Conservation (phyloP, 2,329 filamentous ascomycete genomes). For the Hysterium pulicare region DNA sequence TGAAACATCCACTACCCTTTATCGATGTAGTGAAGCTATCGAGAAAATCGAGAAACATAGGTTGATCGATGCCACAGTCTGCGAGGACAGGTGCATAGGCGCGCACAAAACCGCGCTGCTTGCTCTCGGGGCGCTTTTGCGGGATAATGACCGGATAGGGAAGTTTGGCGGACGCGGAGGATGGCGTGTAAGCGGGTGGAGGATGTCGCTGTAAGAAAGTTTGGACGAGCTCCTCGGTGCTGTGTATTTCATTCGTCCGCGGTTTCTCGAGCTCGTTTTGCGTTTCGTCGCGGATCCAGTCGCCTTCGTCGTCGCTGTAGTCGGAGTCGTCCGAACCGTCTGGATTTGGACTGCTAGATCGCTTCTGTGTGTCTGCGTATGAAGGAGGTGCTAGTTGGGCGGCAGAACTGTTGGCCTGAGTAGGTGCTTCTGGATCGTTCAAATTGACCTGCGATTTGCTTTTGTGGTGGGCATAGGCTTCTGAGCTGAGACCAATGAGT, state of each 20-base stretch:
- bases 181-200: neutral
- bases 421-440: neutral
- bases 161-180: neutral
- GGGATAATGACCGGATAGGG: conserved; percentile 48
- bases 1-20: conserved; percentile 19
- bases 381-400: neutral
- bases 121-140: conserved; percentile 48
- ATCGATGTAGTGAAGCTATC: conserved; percentile 45
- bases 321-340: neutral
- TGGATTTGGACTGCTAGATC: neutral
- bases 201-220: neutral
- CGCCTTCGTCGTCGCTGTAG: neutral
- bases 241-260: neutral
- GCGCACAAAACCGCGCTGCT: conserved; percentile 49
- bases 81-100: conserved; percentile 50
- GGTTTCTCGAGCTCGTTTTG: conserved; percentile 1
- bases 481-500: neutral
- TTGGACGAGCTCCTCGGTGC: neutral
- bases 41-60: conserved; percentile 49
- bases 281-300: conserved; percentile 1
- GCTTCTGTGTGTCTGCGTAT: neutral
- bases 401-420: neutral
- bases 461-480: conserved; percentile 1
- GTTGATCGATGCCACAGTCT: conserved; percentile 45
- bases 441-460: neutral